These are phyloP conservation scores for Oidiodendron maius DNA, from an alignment of 495 filamentous ascomycete species.

Conservation along the genomic window DNA sequence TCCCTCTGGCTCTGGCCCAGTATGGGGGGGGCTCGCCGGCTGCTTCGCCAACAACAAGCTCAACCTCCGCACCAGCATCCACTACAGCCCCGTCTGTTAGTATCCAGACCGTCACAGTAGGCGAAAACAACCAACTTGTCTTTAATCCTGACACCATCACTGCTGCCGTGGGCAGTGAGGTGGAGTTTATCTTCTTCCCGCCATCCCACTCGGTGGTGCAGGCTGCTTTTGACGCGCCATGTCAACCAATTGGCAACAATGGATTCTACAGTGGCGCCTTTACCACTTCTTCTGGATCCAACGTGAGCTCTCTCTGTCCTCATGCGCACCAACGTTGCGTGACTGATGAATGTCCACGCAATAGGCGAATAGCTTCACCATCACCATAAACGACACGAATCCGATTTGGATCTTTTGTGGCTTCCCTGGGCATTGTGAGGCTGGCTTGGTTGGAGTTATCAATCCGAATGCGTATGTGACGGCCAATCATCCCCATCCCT, in stretches of 20 bases:
- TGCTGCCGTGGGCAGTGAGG: conserved; percentile 44
- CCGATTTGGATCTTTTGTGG: conserved; percentile 45
- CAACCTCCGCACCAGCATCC: not conserved
- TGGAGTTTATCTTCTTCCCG: conserved; percentile 63
- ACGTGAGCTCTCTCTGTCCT: not conserved
- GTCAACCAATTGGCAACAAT: conserved; percentile 39
- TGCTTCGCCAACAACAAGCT: not conserved
- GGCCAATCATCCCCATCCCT: too few species aligned
- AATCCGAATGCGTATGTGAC: too few species aligned
- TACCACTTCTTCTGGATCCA: conserved; percentile 23
- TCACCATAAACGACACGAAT: conserved; percentile 33
- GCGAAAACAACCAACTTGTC: too few species aligned
- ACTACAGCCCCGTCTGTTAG: not conserved
- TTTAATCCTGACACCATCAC: conserved; percentile 53
- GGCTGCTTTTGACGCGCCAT: conserved; percentile 59
- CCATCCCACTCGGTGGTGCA: conserved; percentile 60
- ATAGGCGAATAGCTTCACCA: conserved; percentile 34
- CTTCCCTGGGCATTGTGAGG: conserved; percentile 32
- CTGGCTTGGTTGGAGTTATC: conserved; percentile 41
- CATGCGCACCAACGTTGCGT: conserved; percentile 18
- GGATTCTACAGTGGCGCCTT: conserved; percentile 30
- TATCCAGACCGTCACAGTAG: not conserved
- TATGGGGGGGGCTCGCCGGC: not conserved
- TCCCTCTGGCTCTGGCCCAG: not conserved
- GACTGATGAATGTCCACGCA: conserved; percentile 14